Conservation (phyloP, 495 filamentous ascomycete species). For the Cryomyces antarcticus region DNA sequence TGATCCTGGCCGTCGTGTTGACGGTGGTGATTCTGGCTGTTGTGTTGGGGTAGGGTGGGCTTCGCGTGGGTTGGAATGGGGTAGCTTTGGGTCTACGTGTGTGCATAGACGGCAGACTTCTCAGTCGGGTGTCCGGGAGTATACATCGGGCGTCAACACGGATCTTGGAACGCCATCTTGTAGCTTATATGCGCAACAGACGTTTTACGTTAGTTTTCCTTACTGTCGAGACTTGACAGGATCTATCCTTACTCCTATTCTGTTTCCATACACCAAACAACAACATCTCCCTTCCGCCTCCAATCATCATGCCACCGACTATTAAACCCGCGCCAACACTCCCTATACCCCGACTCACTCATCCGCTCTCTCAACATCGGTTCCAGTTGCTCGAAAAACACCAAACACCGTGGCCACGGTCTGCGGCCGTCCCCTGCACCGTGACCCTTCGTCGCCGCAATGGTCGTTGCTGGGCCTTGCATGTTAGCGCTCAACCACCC, state of each 20-base stretch:
- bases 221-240: too few relatives aligned
- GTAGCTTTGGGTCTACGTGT: too few relatives aligned
- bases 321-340: conserved; percentile 61
- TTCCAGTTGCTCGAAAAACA: conserved; percentile 45
- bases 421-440: conserved; percentile 11
- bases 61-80: too few relatives aligned
- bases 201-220: too few relatives aligned
- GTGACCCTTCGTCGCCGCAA: neutral
- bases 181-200: conserved; percentile 9
- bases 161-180: too few relatives aligned
- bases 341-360: conserved; percentile 35
- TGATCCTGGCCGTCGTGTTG: conserved; percentile 80
- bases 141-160: too few relatives aligned
- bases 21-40: conserved; percentile 76
- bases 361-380: conserved; percentile 27
- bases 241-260: too few relatives aligned
- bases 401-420: conserved; percentile 38
- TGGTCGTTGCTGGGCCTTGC: neutral
- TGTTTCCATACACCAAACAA: conserved; percentile 36
- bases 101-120: too few relatives aligned
- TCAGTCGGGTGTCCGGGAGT: too few relatives aligned
- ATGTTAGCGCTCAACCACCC: conserved; percentile 36
- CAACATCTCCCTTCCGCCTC: conserved; percentile 63
- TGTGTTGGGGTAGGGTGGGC: conserved; percentile 32
- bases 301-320: conserved; percentile 73